Percentiles rank a stretch among this genome's conserved stretches.
phyloP scores from a whole-genome alignment of 192 early-diverging fungal species.

The Pilaira anomala region DNA sequence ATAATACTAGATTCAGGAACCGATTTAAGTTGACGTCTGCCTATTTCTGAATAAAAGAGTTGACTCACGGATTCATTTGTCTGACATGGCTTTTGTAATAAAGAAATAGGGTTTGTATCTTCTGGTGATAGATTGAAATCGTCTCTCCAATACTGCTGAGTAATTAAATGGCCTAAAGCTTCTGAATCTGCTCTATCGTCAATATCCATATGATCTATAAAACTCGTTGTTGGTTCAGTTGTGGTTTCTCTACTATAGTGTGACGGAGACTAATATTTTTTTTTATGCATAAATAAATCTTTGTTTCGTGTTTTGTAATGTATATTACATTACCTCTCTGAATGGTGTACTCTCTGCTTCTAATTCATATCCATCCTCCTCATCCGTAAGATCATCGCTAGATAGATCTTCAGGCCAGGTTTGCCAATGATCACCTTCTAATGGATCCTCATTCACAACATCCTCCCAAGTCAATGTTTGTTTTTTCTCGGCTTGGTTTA shows the following conservation, averaged over 20 bases:
- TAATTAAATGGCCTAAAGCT: slow-evolving; percentile 12
- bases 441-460: slow-evolving; percentile 35
- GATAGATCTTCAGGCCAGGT: slow-evolving; percentile 5
- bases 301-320: too few relatives aligned
- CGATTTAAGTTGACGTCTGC: slow-evolving; percentile 7
- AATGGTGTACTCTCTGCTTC: neutral
- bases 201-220: slow-evolving; percentile 1
- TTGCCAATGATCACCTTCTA: slow-evolving; percentile 38
- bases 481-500: neutral
- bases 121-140: neutral
- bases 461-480: slow-evolving; percentile 22
- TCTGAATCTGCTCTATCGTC: slow-evolving; percentile 19
- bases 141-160: slow-evolving; percentile 28
- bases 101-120: neutral
- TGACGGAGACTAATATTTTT: neutral
- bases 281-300: slow-evolving; percentile 3
- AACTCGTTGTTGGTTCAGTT: neutral
- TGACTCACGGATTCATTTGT: slow-evolving; percentile 8
- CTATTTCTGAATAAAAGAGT: slow-evolving; percentile 2
- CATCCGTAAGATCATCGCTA: slow-evolving; percentile 10
- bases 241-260: neutral
- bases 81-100: slow-evolving; percentile 9
- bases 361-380: slow-evolving; percentile 25
- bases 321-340: neutral
- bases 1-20: slow-evolving; percentile 37